Evolutionary conservation across 2,329 filamentous ascomycete genomes (phyloP).

Genomic region (Paecilomyces variotii): DNA sequence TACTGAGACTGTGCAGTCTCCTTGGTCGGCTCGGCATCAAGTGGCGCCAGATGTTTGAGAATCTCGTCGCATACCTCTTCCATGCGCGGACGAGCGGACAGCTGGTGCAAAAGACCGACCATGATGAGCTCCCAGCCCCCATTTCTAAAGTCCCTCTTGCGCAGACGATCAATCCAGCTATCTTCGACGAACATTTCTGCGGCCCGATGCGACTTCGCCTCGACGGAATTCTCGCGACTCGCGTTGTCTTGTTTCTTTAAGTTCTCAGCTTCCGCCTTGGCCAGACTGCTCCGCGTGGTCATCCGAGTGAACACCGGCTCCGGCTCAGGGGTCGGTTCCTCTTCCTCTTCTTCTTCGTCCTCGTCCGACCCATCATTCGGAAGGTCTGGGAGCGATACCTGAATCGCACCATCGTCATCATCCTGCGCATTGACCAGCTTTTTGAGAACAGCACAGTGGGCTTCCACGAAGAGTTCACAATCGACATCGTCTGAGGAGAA

Average conservation of each 20-base stretch:
- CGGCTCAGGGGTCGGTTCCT: slow-evolving; percentile 60
- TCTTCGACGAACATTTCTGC: slow-evolving; percentile 65
- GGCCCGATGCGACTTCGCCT: slow-evolving; percentile 44
- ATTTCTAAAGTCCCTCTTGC: slow-evolving; percentile 73
- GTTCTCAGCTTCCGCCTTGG: slow-evolving; percentile 68
- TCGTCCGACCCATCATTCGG: slow-evolving; percentile 61
- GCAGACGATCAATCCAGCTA: slow-evolving; percentile 78
- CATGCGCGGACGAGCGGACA: slow-evolving; percentile 67
- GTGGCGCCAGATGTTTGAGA: slow-evolving; percentile 70
- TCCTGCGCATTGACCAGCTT: slow-evolving; percentile 68
- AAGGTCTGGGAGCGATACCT: slow-evolving; percentile 68
- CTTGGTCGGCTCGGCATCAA: slow-evolving; percentile 64
- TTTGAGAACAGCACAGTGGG: slow-evolving; percentile 87
- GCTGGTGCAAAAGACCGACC: slow-evolving; percentile 74
- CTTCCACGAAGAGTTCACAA: slow-evolving; percentile 80
- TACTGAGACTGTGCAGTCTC: slow-evolving; percentile 70
- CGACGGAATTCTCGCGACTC: slow-evolving; percentile 33
- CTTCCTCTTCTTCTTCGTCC: slow-evolving; percentile 49
- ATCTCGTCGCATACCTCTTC: slow-evolving; percentile 70
- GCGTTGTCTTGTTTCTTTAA: slow-evolving; percentile 53
- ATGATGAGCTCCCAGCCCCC: slow-evolving; percentile 91
- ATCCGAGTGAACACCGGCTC: slow-evolving; percentile 57
- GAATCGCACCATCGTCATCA: slow-evolving; percentile 65
- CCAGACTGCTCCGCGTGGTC: slow-evolving; percentile 77
- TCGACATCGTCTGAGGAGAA: slow-evolving; percentile 65